Percentiles rank a stretch among this genome's conserved stretches.
phyloP scores from a whole-genome alignment of 129 eudicot species.

The Pittosporum tobira region DNA sequence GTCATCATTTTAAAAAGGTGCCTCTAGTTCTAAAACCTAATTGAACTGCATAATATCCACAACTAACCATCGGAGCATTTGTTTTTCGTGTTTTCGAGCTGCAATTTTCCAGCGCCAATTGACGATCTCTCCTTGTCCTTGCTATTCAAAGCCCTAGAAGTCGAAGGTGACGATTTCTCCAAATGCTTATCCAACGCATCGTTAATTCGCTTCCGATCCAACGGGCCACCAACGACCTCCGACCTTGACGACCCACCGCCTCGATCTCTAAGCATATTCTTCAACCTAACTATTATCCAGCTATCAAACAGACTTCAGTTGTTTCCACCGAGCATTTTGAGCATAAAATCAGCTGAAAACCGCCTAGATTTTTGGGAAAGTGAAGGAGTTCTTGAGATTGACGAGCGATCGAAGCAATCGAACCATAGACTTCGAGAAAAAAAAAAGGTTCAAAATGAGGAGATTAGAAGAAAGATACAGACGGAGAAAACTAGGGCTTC shows the following conservation, averaged over 20 bases:
- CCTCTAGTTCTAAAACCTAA: no score
- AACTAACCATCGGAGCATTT: constrained; percentile 55
- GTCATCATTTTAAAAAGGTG: no score
- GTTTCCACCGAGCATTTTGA: neutral
- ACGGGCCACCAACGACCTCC: constrained; percentile 43
- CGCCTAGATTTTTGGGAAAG: neutral
- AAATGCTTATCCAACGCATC: constrained; percentile 77
- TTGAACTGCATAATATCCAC: no score
- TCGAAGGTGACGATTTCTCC: constrained; percentile 63
- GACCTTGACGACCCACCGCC: constrained; percentile 50
- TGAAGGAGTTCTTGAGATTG: neutral
- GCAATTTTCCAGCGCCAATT: constrained; percentile 27
- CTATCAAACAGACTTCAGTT: constrained; percentile 6
- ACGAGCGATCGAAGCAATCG: neutral
- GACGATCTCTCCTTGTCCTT: constrained; percentile 45
- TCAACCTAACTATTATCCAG: neutral
- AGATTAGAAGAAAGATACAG: constrained; percentile 11
- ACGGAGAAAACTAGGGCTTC: constrained; percentile 53
- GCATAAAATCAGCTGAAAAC: neutral
- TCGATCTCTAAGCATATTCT: constrained; percentile 59
- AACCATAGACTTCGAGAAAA: constrained; percentile 7
- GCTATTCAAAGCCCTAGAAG: constrained; percentile 41
- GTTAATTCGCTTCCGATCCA: constrained; percentile 78
- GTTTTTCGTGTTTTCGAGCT: constrained; percentile 26
- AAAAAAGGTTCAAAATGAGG: constrained; percentile 9